phyloP scores from a whole-genome alignment of 495 filamentous ascomycete species.

The Talaromyces wortmannii region DNA sequence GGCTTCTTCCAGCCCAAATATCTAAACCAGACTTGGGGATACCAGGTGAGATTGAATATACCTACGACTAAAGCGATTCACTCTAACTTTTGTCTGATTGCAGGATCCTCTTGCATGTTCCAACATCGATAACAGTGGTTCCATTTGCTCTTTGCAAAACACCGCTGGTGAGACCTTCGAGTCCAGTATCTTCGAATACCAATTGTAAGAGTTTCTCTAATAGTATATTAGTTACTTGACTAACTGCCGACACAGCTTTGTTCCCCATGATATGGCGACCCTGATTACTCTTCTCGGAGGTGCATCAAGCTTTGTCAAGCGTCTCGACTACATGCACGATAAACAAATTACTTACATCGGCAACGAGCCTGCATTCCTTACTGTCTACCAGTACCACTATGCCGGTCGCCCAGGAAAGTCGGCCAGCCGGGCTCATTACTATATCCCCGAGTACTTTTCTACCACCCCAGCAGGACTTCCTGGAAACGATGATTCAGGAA shows the following conservation, averaged over 20 bases:
- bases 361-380: constrained; percentile 65
- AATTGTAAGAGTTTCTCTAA: constrained; percentile 36
- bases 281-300: constrained; percentile 57
- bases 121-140: constrained; percentile 32
- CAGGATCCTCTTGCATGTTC: constrained; percentile 51
- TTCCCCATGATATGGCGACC: constrained; percentile 64
- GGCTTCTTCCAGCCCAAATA: constrained; percentile 65
- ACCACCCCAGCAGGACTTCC: constrained; percentile 41
- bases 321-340: constrained; percentile 59
- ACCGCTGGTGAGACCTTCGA: constrained; percentile 54
- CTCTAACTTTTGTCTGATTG: background rate
- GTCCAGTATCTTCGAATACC: constrained; percentile 66
- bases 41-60: constrained; percentile 15
- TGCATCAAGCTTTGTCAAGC: constrained; percentile 44
- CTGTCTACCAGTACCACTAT: constrained; percentile 70
- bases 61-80: background rate
- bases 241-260: constrained; percentile 35
- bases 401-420: constrained; percentile 56
- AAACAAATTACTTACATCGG: constrained; percentile 52
- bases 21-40: constrained; percentile 50
- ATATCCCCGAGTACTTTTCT: constrained; percentile 38
- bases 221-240: background rate
- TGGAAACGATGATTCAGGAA: constrained; percentile 55
- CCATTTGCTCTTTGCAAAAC: constrained; percentile 58
- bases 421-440: constrained; percentile 31